These are phyloP conservation scores for sweet orange (Citrus sinensis) DNA, from an alignment of 345 rosid genomes.

Conservation along the genomic window DNA sequence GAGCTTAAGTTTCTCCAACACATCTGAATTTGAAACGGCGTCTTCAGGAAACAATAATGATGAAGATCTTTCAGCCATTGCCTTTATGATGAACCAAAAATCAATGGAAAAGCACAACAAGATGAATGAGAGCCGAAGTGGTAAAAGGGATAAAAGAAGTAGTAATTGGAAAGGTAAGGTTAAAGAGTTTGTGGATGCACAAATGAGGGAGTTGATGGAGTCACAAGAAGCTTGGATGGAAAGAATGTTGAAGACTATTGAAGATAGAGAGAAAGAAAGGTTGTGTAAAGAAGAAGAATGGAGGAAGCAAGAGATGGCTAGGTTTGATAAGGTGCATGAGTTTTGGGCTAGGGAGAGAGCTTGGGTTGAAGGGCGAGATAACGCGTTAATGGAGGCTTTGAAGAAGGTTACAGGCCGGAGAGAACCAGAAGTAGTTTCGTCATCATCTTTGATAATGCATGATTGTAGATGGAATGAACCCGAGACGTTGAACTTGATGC, in stretches of 20 bases:
- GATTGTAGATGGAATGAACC: constrained; percentile 32
- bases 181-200: constrained; percentile 37
- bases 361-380: constrained; percentile 53
- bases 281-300: constrained; percentile 44
- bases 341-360: constrained; percentile 53
- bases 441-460: not conserved
- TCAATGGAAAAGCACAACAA: constrained; percentile 26
- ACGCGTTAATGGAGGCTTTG: constrained; percentile 39
- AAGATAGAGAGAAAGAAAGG: constrained; percentile 49
- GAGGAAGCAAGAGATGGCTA: constrained; percentile 45
- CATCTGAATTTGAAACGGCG: constrained; percentile 48
- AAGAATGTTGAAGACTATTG: constrained; percentile 49
- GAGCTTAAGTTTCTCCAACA: constrained; percentile 44
- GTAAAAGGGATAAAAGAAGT: constrained; percentile 17
- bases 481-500: constrained; percentile 41
- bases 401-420: constrained; percentile 31
- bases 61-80: constrained; percentile 47
- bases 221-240: constrained; percentile 64
- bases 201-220: constrained; percentile 43
- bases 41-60: constrained; percentile 45
- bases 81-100: constrained; percentile 41
- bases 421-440: not conserved
- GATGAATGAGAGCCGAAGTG: constrained; percentile 15
- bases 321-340: constrained; percentile 38
- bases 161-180: constrained; percentile 40